Evolutionary conservation across 1,284 basidiomycete species (phyloP), one percentile per base, ranked within the genome.

Genomic region (Ganoderma boninense): DNA sequence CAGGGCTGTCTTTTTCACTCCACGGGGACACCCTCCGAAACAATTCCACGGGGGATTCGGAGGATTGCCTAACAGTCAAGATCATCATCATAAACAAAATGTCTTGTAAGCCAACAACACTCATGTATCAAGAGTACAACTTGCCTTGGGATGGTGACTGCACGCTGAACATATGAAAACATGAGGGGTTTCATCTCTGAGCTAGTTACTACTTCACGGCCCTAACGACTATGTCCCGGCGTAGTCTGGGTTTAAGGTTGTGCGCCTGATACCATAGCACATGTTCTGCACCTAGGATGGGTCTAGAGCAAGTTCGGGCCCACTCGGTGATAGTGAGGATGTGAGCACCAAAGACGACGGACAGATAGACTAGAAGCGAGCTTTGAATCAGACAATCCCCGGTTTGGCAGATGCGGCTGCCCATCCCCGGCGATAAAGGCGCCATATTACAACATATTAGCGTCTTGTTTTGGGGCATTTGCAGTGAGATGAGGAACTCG

Each of bases 261-360:
- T 32, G 54, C 54, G 54, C 18, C 10, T 11, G 5, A 57, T 7
- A 18, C 23, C 11, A 5, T 11, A 26, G 49, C 23, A 26, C 23
- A 54, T 54, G 29, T 20, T 14, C 54, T 3, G 18, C 7, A 57
- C 29, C 16, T 18, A 57, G 29, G 18, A 35, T 6, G 8, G 14
- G 26, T 20, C 54, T 20, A 57, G 54, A 57, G 54, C 54, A 20
- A 16, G 4, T 18, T 52, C 49, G 26, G 4, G 23, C 23, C 4
- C 23, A 54, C 20, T 57, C 40, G 65, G 65, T 59, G 65, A 60
- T 66, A n/a, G n/a, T 18, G 57, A 29, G 57, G 42, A 46, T 7
- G 26, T 43, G 29, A 65, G 56, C 29, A 38, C 56, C 64, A 42
- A 46, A 46, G 64, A 56, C 40, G 64, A 59, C 56, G 29, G 64